Evolutionary conservation across 208 protist genomes (phyloP).

Genomic region (Leishmania aethiopica): DNA sequence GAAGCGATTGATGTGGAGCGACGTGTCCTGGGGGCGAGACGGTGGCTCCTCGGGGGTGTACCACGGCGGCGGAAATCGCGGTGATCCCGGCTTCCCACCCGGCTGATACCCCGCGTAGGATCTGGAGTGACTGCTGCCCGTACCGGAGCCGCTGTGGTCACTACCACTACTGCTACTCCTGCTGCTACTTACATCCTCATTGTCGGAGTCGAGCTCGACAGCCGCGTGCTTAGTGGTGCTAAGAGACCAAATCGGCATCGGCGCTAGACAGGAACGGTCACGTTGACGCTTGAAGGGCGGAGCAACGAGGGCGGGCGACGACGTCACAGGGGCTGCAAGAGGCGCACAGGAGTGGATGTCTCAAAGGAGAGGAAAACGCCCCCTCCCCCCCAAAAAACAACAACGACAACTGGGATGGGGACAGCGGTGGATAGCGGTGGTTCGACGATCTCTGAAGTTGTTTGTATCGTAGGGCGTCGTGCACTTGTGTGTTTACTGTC

Average conservation of each 20-base stretch:
- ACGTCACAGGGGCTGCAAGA: neutral
- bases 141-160: constrained; percentile 4
- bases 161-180: constrained; percentile 10
- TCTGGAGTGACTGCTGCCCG: neutral
- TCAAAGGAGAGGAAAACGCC: neutral
- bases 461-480: neutral
- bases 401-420: neutral
- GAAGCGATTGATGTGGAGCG: neutral
- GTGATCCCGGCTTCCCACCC: neutral
- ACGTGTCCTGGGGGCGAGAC: neutral
- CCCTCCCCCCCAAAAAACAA: neutral
- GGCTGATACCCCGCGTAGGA: neutral
- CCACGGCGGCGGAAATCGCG: neutral
- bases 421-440: too few species aligned
- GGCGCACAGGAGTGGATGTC: neutral
- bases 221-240: neutral
- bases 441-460: neutral
- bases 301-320: neutral
- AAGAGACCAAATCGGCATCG: constrained; percentile 23
- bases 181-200: constrained; percentile 16
- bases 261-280: neutral
- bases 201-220: constrained; percentile 27
- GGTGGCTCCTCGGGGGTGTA: neutral
- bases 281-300: neutral
- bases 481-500: neutral